phyloP scores from a whole-genome alignment of 2,329 filamentous ascomycete species.

The Cryphonectria nitschkei region DNA sequence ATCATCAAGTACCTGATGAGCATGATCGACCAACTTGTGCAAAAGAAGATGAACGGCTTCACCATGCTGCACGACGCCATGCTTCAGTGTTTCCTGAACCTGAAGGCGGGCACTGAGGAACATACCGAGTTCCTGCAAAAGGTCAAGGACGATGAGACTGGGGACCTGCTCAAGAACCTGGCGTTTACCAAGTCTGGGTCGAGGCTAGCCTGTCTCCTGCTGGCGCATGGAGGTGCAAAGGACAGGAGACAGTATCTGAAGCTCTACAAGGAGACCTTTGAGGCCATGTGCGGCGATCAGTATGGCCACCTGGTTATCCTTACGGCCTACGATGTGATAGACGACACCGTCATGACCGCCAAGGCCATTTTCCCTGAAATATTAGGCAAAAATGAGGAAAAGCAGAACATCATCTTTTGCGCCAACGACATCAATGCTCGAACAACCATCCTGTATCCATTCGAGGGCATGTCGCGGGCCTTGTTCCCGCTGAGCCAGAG shows the following conservation, averaged over 20 bases:
- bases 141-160: slow-evolving; percentile 88
- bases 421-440: slow-evolving; percentile 69
- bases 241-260: slow-evolving; percentile 86
- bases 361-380: slow-evolving; percentile 90
- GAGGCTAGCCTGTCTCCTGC: slow-evolving; percentile 75
- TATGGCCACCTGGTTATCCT: slow-evolving; percentile 82
- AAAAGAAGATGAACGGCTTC: slow-evolving; percentile 96
- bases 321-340: slow-evolving; percentile 85
- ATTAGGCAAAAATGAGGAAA: slow-evolving; percentile 70
- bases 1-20: slow-evolving; percentile 86
- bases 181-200: slow-evolving; percentile 92
- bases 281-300: slow-evolving; percentile 79
- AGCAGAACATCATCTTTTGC: slow-evolving; percentile 66
- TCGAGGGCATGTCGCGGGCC: slow-evolving; percentile 67
- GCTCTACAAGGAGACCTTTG: slow-evolving; percentile 87
- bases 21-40: slow-evolving; percentile 88
- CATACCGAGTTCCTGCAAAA: slow-evolving; percentile 86
- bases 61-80: slow-evolving; percentile 98
- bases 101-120: slow-evolving; percentile 76
- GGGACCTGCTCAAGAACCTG: slow-evolving; percentile 90
- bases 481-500: slow-evolving; percentile 65
- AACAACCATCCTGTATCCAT: slow-evolving; percentile 77
- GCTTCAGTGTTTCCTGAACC: slow-evolving; percentile 91
- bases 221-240: slow-evolving; percentile 87
- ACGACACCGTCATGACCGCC: slow-evolving; percentile 86